Percentiles rank a stretch among this genome's conserved stretches.
Evolutionary conservation across 805 yeast species (phyloP).

Genomic region (Kodamaea neixiangensis): DNA sequence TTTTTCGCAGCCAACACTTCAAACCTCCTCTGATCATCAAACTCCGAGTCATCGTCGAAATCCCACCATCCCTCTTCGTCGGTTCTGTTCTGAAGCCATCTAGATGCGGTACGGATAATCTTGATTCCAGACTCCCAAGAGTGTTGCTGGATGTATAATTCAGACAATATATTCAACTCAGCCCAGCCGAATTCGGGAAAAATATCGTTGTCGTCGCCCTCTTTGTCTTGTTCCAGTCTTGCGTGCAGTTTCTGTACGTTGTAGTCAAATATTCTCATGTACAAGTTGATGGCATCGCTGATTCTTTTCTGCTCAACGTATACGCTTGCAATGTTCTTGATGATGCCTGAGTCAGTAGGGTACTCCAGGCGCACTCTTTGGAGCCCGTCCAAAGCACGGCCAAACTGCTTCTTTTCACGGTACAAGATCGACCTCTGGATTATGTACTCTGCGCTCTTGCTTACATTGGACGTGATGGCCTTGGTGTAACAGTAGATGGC

Average conservation of each 20-base stretch:
- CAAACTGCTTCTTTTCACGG: constrained; percentile 62
- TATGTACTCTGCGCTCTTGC: constrained; percentile 46
- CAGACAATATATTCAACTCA: constrained; percentile 80
- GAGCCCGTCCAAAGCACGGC: constrained; percentile 74
- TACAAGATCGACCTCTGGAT: constrained; percentile 67
- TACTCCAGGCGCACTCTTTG: constrained; percentile 53
- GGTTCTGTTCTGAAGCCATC: constrained; percentile 80
- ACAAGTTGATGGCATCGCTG: constrained; percentile 74
- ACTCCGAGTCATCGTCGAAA: constrained; percentile 71
- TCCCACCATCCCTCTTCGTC: constrained; percentile 70
- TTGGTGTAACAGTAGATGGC: constrained; percentile 77
- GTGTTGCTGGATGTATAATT: constrained; percentile 69
- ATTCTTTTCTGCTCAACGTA: constrained; percentile 59
- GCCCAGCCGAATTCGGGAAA: constrained; percentile 79
- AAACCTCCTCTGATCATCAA: constrained; percentile 70
- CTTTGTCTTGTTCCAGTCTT: constrained; percentile 24
- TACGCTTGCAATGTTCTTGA: constrained; percentile 58
- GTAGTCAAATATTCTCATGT: constrained; percentile 60
- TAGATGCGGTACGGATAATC: constrained; percentile 65
- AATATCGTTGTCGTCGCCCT: constrained; percentile 16
- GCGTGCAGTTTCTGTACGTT: constrained; percentile 43
- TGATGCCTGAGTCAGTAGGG: constrained; percentile 61
- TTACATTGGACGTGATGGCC: constrained; percentile 49
- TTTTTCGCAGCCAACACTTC: constrained; percentile 32
- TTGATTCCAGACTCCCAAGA: constrained; percentile 65